These are phyloP conservation scores for Sporothrix mexicana DNA, from an alignment of 2,329 filamentous ascomycete species.

Conservation along the genomic window DNA sequence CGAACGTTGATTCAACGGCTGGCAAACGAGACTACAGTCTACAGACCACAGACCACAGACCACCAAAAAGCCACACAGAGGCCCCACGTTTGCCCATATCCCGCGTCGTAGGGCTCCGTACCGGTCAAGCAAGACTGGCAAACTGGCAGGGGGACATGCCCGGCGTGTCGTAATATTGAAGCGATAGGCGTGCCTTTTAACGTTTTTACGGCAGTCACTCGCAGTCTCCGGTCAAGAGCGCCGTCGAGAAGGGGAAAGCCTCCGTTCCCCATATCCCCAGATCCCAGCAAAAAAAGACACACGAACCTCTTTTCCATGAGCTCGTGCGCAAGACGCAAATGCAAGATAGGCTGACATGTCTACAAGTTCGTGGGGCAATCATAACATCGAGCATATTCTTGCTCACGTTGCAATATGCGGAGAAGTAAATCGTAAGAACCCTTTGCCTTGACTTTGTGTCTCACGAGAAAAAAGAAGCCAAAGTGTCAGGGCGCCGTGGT, in stretches of 20 bases:
- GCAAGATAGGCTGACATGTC: neutral
- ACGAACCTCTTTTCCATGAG: slow-evolving; percentile 2
- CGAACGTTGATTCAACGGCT: neutral
- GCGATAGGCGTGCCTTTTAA: neutral
- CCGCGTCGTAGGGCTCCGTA: neutral
- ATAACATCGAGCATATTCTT: neutral
- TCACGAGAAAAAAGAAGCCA: neutral
- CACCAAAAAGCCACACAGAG: neutral
- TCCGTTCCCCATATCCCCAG: neutral
- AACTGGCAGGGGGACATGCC: neutral
- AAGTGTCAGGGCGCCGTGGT: neutral
- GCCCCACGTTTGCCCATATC: neutral
- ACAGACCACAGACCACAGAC: neutral
- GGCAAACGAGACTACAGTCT: neutral
- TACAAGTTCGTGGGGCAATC: neutral
- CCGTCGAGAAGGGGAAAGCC: neutral
- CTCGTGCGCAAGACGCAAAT: neutral
- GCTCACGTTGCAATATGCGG: neutral
- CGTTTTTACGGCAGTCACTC: neutral
- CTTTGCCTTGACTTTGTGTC: neutral
- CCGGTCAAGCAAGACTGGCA: neutral
- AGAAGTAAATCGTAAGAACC: neutral
- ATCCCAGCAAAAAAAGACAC: neutral
- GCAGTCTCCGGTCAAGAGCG: neutral
- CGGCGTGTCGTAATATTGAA: neutral